Percentiles rank a stretch among this genome's conserved stretches.
phyloP scores from a whole-genome alignment of 2,329 filamentous ascomycete species.

The Phialophora chinensis region DNA sequence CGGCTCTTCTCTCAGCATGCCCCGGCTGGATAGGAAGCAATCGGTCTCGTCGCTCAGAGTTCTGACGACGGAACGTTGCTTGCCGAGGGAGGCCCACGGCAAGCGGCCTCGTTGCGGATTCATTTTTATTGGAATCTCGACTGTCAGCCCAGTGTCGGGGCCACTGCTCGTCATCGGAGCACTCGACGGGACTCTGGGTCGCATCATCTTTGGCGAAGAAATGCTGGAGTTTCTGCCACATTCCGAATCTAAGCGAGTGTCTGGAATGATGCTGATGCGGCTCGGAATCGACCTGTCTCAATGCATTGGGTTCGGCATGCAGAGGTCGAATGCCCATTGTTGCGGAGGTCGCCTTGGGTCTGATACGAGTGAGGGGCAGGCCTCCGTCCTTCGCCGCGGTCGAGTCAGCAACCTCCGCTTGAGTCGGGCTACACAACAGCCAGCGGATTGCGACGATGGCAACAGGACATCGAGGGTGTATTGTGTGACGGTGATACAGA shows the following conservation, averaged over 20 bases:
- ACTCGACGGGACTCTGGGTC: constrained; percentile 30
- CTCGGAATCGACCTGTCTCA: constrained; percentile 33
- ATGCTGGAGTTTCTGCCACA: constrained; percentile 52
- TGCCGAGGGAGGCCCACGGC: constrained; percentile 77
- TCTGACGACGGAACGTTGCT: constrained; percentile 80
- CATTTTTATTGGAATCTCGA: constrained; percentile 22
- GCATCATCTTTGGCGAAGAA: constrained; percentile 38
- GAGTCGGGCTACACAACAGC: constrained; percentile 27
- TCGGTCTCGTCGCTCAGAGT: constrained; percentile 77
- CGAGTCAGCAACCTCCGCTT: constrained; percentile 32
- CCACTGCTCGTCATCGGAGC: constrained; percentile 31
- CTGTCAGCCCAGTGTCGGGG: constrained; percentile 25
- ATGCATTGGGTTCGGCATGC: constrained; percentile 29
- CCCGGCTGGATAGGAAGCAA: constrained; percentile 70
- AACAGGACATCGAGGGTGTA: constrained; percentile 32
- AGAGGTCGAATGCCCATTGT: constrained; percentile 37
- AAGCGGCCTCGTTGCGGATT: constrained; percentile 51
- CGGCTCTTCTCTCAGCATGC: constrained; percentile 71
- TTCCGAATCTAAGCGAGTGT: constrained; percentile 47
- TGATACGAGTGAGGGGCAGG: constrained; percentile 31
- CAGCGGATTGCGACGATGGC: constrained; percentile 16
- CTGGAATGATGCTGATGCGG: constrained; percentile 30
- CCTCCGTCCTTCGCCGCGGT: constrained; percentile 15
- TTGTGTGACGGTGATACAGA: constrained; percentile 30
- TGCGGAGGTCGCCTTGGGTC: constrained; percentile 30